These are phyloP conservation scores for Plasmopara muralis DNA, from an alignment of 352 stramenopile genomes.

Conservation along the genomic window DNA sequence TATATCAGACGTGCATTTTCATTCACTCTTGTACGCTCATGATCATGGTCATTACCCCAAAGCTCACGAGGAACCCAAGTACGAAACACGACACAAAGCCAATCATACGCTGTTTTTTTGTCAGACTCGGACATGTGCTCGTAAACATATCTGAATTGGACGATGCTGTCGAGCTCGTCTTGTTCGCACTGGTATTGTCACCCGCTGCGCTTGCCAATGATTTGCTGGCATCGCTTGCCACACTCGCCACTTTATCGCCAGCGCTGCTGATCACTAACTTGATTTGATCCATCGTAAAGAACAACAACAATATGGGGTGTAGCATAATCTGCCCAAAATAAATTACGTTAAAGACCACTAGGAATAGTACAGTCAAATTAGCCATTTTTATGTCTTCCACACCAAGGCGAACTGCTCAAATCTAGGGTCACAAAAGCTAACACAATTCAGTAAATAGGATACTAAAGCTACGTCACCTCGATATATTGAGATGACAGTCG, in stretches of 20 bases:
- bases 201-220: constrained; percentile 26
- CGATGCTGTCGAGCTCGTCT: constrained; percentile 2
- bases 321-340: too few relatives aligned
- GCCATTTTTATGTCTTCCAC: too few relatives aligned
- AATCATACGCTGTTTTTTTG: constrained; percentile 56
- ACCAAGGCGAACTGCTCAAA: too few relatives aligned
- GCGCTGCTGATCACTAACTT: constrained; percentile 59
- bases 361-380: too few relatives aligned
- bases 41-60: constrained; percentile 39
- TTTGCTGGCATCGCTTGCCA: constrained; percentile 29
- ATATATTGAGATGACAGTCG: neutral
- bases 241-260: constrained; percentile 35
- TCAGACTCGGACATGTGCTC: constrained; percentile 58
- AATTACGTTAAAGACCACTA: too few relatives aligned
- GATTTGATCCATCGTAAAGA: constrained; percentile 59
- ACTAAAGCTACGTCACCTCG: neutral
- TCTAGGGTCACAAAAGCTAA: too few relatives aligned
- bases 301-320: too few relatives aligned
- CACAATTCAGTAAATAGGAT: neutral
- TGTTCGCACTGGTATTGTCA: constrained; percentile 20
- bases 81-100: constrained; percentile 76
- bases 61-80: constrained; percentile 77
- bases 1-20: too few relatives aligned
- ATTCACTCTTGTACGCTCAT: constrained; percentile 2
- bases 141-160: constrained; percentile 39